Conservation (phyloP, 495 filamentous ascomycete species). For the Aspergillus baeticus region DNA sequence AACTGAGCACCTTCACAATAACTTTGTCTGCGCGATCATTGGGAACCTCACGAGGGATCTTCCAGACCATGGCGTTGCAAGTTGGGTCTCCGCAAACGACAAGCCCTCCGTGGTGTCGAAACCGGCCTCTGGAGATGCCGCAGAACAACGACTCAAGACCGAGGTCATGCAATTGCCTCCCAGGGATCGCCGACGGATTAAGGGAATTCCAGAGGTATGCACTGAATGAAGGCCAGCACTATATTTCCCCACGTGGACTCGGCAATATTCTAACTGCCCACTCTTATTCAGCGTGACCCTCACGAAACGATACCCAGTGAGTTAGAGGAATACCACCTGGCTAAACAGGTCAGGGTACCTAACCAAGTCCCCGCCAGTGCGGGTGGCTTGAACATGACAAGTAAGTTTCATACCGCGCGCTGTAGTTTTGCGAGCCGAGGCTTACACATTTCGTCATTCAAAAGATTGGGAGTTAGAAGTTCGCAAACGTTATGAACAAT, state of each 20-base stretch:
- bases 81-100: constrained; percentile 94
- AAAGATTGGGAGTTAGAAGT: constrained; percentile 89
- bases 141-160: constrained; percentile 83
- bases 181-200: constrained; percentile 82
- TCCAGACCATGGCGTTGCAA: constrained; percentile 88
- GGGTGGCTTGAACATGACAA: constrained; percentile 82
- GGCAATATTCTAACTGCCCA: constrained; percentile 13
- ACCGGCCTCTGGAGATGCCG: constrained; percentile 81
- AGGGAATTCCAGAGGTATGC: constrained; percentile 66
- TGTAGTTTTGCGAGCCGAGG: neutral
- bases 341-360: constrained; percentile 64
- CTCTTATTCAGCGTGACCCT: constrained; percentile 56
- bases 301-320: constrained; percentile 61
- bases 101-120: constrained; percentile 82
- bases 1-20: constrained; percentile 84
- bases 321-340: constrained; percentile 65
- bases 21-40: constrained; percentile 80
- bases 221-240: neutral
- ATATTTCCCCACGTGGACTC: neutral
- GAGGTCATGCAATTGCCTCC: constrained; percentile 92
- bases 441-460: constrained; percentile 20
- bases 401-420: constrained; percentile 48
- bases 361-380: constrained; percentile 79
- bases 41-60: constrained; percentile 84
- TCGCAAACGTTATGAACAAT: constrained; percentile 84